phyloP scores from a whole-genome alignment of 495 filamentous ascomycete species.

The Friedmanniomyces simplex region DNA sequence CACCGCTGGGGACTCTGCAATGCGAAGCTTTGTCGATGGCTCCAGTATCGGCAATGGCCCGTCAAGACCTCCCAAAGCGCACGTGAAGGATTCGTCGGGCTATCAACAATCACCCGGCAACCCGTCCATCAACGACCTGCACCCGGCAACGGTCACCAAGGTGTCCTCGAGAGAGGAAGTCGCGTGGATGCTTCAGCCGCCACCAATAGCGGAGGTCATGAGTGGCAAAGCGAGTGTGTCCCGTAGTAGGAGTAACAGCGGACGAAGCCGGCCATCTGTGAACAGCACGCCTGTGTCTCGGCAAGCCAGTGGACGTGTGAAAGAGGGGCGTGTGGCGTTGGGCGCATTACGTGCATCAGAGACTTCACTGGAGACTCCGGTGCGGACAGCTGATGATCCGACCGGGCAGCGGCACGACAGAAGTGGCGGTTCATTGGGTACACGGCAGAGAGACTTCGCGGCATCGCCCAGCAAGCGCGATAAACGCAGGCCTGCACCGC shows the following conservation, averaged over 20 bases:
- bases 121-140: conserved; percentile 74
- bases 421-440: not conserved
- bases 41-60: not conserved
- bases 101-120: conserved; percentile 49
- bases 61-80: conserved; percentile 25
- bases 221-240: conserved; percentile 56
- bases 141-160: conserved; percentile 66
- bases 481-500: not conserved
- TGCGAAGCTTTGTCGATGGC: not conserved
- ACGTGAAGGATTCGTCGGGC: conserved; percentile 30
- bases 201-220: conserved; percentile 76
- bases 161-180: conserved; percentile 36
- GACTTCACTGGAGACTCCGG: too few relatives aligned
- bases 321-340: conserved; percentile 26
- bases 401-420: conserved; percentile 23
- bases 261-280: conserved; percentile 29
- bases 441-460: not conserved
- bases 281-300: conserved; percentile 29
- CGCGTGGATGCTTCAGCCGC: conserved; percentile 87
- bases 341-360: conserved; percentile 31
- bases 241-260: conserved; percentile 43
- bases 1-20: too few relatives aligned
- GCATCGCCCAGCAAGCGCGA: not conserved
- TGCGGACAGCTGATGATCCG: conserved; percentile 10
- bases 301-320: conserved; percentile 31